Evolutionary conservation across 768 basidiomycete species (phyloP), one percentile per base, ranked within the genome.

Genomic region (Termitomyces titanicus): DNA sequence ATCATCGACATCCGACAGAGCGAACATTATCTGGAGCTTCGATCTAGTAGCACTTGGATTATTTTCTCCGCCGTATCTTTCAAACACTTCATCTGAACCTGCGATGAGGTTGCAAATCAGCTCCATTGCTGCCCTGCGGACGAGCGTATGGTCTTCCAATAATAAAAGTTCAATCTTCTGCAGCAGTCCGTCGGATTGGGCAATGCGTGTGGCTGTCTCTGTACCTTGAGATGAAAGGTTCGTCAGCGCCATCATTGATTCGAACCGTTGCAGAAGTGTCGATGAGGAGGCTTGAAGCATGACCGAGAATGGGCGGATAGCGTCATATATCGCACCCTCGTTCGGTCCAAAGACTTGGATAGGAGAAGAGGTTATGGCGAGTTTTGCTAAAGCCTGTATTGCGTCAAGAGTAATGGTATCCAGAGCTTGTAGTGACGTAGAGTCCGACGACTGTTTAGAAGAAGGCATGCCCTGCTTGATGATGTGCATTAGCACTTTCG

Each of bases 181-280:
- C 51, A 89, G 63, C 29, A 92, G 68, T 2, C 82, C 83, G 9
- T 84, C 79, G 0, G 79, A 74, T 43, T 75, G 74, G 1, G 85
- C 86, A 46, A 97, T 81, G 44, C 87, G 82, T 18, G 80, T 74
- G 3, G 91, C 85, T 9, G 86, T 68, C 29, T 83, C 80, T 0
- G 84, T 73, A 47, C 81, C 82, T 49, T 91, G 79, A 17, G 94
- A 94, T 0, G 96, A 86, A 40, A 98, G 73, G 67, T 99, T 99
- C 8, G 97, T 99, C 50, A 99, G 77, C 1, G 94, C 95, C 96
- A 98, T 98, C 62, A 95, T 76, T 3, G 86, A 85, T 69, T 99
- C 97, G 64, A 99, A 99, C 38, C 81, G 81, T 65, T 97, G 93
- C 6, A 98, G 74, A 33, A 89, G 79, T 44, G 72, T 85, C 9